Conservation (phyloP, 2,329 filamentous ascomycete species). For the Colletotrichum neosansevieriae region DNA sequence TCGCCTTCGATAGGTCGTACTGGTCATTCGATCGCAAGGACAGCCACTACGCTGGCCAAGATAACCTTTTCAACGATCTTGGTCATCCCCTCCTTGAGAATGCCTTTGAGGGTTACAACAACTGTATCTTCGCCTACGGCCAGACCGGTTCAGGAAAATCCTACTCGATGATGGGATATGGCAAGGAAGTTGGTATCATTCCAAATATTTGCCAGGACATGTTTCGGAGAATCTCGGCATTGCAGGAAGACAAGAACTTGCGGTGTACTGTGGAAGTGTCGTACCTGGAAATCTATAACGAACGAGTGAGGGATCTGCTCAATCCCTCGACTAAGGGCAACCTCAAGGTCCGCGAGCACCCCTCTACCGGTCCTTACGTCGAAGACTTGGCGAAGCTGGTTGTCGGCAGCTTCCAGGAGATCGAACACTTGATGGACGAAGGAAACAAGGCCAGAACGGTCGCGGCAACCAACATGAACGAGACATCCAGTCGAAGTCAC, state of each 20-base stretch:
- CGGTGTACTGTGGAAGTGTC: constrained; percentile 97
- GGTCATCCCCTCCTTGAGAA: constrained; percentile 94
- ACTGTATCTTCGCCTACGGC: constrained; percentile 99
- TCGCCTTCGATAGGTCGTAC: constrained; percentile 97
- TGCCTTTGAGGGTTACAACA: constrained; percentile 98
- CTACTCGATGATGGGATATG: constrained; percentile 99
- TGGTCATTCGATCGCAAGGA: constrained; percentile 95
- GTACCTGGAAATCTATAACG: constrained; percentile 99
- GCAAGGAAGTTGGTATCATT: constrained; percentile 94
- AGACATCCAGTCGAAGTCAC: constrained; percentile 97
- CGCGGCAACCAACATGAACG: constrained; percentile 99
- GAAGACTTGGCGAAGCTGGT: constrained; percentile 97
- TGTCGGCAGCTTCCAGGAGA: constrained; percentile 92
- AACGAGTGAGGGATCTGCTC: constrained; percentile 92
- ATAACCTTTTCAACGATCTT: constrained; percentile 88
- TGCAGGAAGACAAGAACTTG: constrained; percentile 79
- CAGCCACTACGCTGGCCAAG: constrained; percentile 87
- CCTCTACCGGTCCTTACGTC: constrained; percentile 96
- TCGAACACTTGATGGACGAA: constrained; percentile 98
- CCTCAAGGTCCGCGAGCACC: constrained; percentile 96
- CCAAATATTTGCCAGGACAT: constrained; percentile 97
- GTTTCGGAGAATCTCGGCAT: constrained; percentile 84
- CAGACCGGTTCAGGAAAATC: constrained; percentile 99
- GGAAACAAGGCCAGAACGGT: constrained; percentile 99
- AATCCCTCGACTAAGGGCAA: constrained; percentile 97